Evolutionary conservation across 2,329 filamentous ascomycete species (phyloP).

Genomic region (Calonectria fujianensis): DNA sequence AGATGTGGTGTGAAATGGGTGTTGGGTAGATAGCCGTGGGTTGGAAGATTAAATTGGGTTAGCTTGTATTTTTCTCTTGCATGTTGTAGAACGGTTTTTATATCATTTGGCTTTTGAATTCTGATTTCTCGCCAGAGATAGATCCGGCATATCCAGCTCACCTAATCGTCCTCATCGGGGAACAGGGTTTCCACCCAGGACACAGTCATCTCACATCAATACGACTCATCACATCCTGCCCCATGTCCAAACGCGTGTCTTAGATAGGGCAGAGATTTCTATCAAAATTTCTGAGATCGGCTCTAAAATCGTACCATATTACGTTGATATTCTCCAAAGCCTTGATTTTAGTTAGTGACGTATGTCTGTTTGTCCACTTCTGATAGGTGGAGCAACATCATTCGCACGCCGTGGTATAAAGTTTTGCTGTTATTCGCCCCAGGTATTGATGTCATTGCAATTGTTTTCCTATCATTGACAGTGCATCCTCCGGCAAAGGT

Average conservation of each 20-base stretch:
- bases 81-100: background rate
- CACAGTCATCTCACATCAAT: background rate
- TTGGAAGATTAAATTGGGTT: background rate
- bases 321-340: background rate
- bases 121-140: background rate
- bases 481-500: background rate
- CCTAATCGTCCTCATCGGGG: background rate
- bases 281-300: background rate
- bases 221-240: background rate
- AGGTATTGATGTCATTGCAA: background rate
- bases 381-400: background rate
- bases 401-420: background rate
- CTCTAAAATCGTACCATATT: background rate
- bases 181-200: background rate
- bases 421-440: background rate
- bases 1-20: background rate
- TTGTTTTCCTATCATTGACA: background rate
- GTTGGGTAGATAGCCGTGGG: background rate
- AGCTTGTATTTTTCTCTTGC: background rate
- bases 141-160: background rate
- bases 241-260: background rate
- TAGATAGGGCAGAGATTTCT: background rate
- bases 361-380: background rate
- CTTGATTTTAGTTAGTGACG: background rate
- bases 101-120: background rate